phyloP scores from a whole-genome alignment of 805 yeast genomes.

The Lipomyces yamadae region DNA sequence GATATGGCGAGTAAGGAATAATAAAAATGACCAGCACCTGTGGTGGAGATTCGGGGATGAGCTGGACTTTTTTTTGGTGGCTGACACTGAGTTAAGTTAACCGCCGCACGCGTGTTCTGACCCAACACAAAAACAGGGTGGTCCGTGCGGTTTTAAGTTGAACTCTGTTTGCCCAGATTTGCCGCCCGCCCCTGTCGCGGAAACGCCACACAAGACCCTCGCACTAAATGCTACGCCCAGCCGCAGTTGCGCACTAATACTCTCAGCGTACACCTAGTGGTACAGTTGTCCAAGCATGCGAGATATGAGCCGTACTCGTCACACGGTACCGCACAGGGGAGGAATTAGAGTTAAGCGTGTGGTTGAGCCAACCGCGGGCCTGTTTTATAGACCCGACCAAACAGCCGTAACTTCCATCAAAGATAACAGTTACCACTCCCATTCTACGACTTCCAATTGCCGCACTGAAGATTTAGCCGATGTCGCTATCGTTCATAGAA shows the following conservation, averaged over 20 bases:
- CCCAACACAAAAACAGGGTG: not conserved
- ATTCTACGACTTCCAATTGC: not conserved
- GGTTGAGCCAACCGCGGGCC: not conserved
- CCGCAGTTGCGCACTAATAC: not conserved
- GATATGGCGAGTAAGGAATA: too few species aligned
- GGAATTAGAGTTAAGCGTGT: not conserved
- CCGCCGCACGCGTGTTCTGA: not conserved
- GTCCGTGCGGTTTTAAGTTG: not conserved
- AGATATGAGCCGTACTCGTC: not conserved
- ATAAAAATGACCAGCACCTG: too few species aligned
- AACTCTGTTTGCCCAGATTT: not conserved
- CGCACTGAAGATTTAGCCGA: not conserved
- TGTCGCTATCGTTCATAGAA: not conserved
- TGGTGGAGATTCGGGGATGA: too few species aligned
- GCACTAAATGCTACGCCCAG: too few species aligned
- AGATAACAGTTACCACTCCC: not conserved
- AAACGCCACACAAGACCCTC: too few species aligned
- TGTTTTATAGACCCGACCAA: not conserved
- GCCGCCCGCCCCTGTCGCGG: not conserved
- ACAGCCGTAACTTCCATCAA: not conserved
- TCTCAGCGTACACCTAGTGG: not conserved
- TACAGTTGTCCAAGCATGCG: not conserved
- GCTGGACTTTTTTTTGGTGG: too few species aligned
- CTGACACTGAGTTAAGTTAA: too few species aligned
- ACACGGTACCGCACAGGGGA: not conserved